phyloP scores from a whole-genome alignment of 352 stramenopile species.

The Phytophthora aleatoria region DNA sequence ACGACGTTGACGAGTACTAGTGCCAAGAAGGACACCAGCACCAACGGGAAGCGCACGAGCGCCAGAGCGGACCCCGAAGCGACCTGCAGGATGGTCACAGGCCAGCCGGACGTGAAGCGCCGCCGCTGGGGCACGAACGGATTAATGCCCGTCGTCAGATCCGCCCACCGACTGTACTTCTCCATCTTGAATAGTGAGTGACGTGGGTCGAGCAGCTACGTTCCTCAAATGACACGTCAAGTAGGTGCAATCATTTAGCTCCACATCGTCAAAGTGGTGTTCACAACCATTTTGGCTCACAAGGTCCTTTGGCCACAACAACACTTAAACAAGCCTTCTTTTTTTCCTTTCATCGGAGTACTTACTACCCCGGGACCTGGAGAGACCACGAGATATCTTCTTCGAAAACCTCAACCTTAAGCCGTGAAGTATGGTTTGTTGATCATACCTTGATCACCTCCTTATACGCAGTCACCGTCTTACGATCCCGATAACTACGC shows the following conservation, averaged over 20 bases:
- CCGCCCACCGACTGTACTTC: constrained; percentile 87
- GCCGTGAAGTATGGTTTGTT: too few relatives aligned
- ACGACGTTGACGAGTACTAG: constrained; percentile 58
- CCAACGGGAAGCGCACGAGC: constrained; percentile 57
- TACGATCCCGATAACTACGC: too few relatives aligned
- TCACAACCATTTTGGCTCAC: too few relatives aligned
- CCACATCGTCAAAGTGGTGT: too few relatives aligned
- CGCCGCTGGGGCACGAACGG: constrained; percentile 84
- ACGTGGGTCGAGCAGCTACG: background rate
- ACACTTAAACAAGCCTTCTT: too few relatives aligned
- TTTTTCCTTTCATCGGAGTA: too few relatives aligned
- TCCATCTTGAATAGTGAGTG: constrained; percentile 59
- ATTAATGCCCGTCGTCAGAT: constrained; percentile 87
- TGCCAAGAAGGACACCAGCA: constrained; percentile 43
- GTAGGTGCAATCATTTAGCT: background rate
- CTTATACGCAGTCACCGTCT: too few relatives aligned
- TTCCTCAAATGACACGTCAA: background rate
- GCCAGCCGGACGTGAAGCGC: constrained; percentile 50
- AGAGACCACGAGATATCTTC: too few relatives aligned
- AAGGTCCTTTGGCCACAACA: too few relatives aligned
- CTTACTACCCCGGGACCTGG: too few relatives aligned
- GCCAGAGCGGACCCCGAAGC: constrained; percentile 49
- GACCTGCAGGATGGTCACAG: constrained; percentile 49
- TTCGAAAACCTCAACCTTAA: too few relatives aligned
- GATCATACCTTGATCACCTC: too few relatives aligned